A percentile compares a stretch with the other conserved stretches of the same genome.
Conservation (phyloP, 306 rosid species). For the Prunus salicina region DNA sequence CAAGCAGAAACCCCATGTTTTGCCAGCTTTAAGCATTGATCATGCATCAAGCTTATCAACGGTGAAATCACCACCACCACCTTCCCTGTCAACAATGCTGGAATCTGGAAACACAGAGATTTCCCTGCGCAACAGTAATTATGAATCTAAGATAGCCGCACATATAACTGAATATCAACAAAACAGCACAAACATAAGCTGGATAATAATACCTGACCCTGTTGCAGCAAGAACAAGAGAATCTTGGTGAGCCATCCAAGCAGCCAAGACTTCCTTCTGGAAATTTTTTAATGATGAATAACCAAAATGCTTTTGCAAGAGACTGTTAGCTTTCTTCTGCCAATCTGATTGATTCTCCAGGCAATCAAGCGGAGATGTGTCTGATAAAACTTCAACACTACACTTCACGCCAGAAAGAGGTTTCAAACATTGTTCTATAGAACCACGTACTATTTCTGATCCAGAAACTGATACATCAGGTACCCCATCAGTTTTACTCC, state of each 20-base stretch:
- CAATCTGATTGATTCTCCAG: constrained; percentile 38
- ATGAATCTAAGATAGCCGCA: constrained; percentile 11
- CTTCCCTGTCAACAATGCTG: constrained; percentile 83
- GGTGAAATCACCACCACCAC: constrained; percentile 97
- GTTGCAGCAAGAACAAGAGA: constrained; percentile 93
- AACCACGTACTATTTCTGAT: neutral
- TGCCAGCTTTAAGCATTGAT: constrained; percentile 83
- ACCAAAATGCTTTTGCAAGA: constrained; percentile 73
- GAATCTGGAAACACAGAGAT: constrained; percentile 91
- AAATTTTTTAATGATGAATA: constrained; percentile 57
- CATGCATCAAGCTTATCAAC: constrained; percentile 92
- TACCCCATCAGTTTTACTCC: constrained; percentile 20
- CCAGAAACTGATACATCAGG: constrained; percentile 18
- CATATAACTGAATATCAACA: constrained; percentile 17
- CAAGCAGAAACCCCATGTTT: constrained; percentile 76
- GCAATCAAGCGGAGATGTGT: constrained; percentile 12
- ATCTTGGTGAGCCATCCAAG: constrained; percentile 67
- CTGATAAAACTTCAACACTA: constrained; percentile 15
- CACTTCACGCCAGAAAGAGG: constrained; percentile 16
- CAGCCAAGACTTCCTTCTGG: constrained; percentile 76
- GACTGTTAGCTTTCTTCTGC: constrained; percentile 44
- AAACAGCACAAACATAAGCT: constrained; percentile 4
- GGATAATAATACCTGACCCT: constrained; percentile 66
- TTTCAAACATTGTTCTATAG: constrained; percentile 27
- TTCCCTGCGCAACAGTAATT: constrained; percentile 62